Evolutionary conservation across 2,329 filamentous ascomycete species (phyloP).

Genomic region (Nemania serpens): DNA sequence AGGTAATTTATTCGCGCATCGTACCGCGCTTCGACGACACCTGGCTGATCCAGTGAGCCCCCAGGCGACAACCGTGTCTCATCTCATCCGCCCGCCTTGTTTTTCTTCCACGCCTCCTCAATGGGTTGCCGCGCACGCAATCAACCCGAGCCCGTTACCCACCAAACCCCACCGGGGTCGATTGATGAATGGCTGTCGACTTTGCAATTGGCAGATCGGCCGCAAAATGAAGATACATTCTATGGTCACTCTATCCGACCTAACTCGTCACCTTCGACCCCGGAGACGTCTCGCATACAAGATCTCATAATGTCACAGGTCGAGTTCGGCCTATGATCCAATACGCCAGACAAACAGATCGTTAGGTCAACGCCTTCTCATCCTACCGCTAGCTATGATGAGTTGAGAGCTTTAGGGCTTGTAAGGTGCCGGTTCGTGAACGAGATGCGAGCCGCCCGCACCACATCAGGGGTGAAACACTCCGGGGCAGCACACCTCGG

Average conservation of each 20-base stretch:
- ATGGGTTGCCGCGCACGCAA: background rate
- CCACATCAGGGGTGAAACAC: no score
- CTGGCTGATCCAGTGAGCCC: background rate
- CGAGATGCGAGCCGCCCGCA: no score
- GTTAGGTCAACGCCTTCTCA: no score
- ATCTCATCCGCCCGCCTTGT: background rate
- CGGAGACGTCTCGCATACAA: background rate
- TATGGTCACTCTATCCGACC: background rate
- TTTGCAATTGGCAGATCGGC: background rate
- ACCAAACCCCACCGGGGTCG: background rate
- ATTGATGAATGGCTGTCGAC: background rate
- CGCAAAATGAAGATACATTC: background rate
- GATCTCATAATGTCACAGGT: background rate
- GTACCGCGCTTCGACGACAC: background rate
- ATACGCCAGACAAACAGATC: no score
- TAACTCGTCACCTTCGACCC: background rate
- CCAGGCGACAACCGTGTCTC: background rate
- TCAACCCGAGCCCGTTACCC: background rate
- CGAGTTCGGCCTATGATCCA: no score
- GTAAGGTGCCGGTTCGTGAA: conserved; percentile 1
- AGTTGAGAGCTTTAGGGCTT: background rate
- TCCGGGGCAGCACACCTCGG: background rate
- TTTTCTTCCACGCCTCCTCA: background rate
- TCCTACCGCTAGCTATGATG: background rate
- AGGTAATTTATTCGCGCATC: background rate